These are phyloP conservation scores for Irpex rosettiformis DNA, from an alignment of 1,284 basidiomycete genomes.

Conservation along the genomic window DNA sequence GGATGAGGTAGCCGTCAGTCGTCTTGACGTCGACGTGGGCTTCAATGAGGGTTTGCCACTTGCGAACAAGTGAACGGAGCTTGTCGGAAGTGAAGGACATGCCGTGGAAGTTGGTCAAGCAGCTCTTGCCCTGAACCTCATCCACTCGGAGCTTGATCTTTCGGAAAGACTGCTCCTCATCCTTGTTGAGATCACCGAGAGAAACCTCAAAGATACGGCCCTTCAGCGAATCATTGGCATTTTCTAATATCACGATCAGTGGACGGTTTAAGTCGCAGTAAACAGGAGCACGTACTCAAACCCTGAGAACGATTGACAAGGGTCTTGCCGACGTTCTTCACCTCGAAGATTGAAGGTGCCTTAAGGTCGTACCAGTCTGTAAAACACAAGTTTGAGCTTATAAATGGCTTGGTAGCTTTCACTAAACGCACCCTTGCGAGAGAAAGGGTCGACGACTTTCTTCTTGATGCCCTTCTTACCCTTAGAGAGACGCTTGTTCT, in stretches of 20 bases:
- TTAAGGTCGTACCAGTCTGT: conserved; percentile 99
- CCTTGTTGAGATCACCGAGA: conserved; percentile 98
- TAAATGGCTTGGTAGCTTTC: conserved; percentile 5
- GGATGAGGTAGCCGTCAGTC: conserved; percentile 98
- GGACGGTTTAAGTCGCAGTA: conserved; percentile 1
- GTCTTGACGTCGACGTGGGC: conserved; percentile 99
- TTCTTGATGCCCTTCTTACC: conserved; percentile 99
- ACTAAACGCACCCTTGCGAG: conserved; percentile 80
- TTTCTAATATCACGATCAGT: conserved; percentile 59
- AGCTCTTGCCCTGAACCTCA: conserved; percentile 98
- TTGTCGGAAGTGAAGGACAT: conserved; percentile 99
- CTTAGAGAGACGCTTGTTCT: conserved; percentile 99
- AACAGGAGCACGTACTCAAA: conserved; percentile 69
- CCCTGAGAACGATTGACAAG: conserved; percentile 98
- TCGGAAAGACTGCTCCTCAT: conserved; percentile 99
- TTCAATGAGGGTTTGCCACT: conserved; percentile 99
- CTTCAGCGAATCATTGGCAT: conserved; percentile 98
- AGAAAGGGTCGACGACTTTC: conserved; percentile 99
- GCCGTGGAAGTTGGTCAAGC: conserved; percentile 99
- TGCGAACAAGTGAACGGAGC: conserved; percentile 98
- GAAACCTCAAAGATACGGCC: conserved; percentile 97
- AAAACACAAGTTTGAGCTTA: background rate
- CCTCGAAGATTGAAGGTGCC: conserved; percentile 97
- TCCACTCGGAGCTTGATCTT: conserved; percentile 99
- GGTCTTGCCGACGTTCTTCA: conserved; percentile 97